phyloP scores from a whole-genome alignment of 139 green algal species.

The Closterium sp. region DNA sequence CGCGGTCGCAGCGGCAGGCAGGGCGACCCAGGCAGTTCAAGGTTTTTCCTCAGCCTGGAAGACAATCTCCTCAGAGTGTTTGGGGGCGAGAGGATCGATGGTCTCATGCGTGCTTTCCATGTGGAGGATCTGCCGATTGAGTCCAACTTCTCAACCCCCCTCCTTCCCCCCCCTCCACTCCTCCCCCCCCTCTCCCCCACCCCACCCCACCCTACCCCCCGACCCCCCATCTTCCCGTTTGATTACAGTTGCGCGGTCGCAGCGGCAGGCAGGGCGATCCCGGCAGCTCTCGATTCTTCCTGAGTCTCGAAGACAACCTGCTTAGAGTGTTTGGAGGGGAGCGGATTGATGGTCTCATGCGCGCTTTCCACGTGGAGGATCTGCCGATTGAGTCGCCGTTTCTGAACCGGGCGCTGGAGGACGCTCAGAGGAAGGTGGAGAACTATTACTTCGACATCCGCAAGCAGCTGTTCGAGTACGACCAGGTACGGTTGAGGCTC shows the following conservation, averaged over 20 bases:
- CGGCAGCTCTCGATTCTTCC: slow-evolving; percentile 45
- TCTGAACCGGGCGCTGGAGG: slow-evolving; percentile 88
- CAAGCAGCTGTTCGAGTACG: slow-evolving; percentile 96
- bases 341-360: slow-evolving; percentile 71
- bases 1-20: slow-evolving; percentile 55
- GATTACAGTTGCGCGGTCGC: slow-evolving; percentile 71
- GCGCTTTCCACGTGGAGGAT: slow-evolving; percentile 70
- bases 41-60: slow-evolving; percentile 38
- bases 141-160: slow-evolving; percentile 89
- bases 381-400: slow-evolving; percentile 96
- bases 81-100: background rate
- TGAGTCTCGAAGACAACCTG: slow-evolving; percentile 29
- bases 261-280: slow-evolving; percentile 59
- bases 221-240: no score
- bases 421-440: slow-evolving; percentile 94
- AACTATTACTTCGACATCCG: slow-evolving; percentile 98
- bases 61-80: background rate
- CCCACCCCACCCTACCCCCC: no score
- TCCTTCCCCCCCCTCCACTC: no score
- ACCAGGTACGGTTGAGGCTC: slow-evolving; percentile 84
- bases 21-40: slow-evolving; percentile 53
- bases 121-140: slow-evolving; percentile 88
- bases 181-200: no score
- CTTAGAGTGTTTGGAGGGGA: slow-evolving; percentile 1
- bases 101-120: slow-evolving; percentile 86